These are phyloP conservation scores for Cladosporium halotolerans DNA, from an alignment of 2,329 filamentous ascomycete genomes.

Conservation along the genomic window DNA sequence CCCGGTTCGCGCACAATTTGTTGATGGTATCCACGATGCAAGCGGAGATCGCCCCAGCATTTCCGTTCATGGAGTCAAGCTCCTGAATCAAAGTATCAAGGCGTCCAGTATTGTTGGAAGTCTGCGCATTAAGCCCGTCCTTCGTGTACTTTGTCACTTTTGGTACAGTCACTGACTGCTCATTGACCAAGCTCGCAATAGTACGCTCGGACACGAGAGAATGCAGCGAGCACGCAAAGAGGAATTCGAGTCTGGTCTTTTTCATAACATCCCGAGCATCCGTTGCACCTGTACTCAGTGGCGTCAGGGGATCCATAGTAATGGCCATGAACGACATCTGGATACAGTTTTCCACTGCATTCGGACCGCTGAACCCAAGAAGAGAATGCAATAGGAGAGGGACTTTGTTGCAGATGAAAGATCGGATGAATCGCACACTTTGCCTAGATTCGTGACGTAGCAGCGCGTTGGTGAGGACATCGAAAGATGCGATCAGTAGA, in stretches of 20 bases:
- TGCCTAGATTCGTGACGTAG: conserved; percentile 59
- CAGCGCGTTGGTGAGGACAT: conserved; percentile 79
- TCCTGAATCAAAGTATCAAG: conserved; percentile 72
- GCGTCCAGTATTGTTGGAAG: conserved; percentile 66
- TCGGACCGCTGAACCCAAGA: conserved; percentile 51
- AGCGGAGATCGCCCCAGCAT: conserved; percentile 76
- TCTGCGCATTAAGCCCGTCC: conserved; percentile 71
- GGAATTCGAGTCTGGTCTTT: conserved; percentile 71
- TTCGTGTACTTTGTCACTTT: conserved; percentile 69
- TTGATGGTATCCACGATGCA: conserved; percentile 50
- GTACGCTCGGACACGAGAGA: conserved; percentile 71
- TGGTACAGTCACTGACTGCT: conserved; percentile 72
- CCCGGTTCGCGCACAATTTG: conserved; percentile 63
- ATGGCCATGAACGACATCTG: conserved; percentile 59
- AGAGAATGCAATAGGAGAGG: conserved; percentile 56
- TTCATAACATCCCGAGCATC: conserved; percentile 52
- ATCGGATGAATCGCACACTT: conserved; percentile 67
- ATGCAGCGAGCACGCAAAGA: conserved; percentile 85
- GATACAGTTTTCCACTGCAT: conserved; percentile 58
- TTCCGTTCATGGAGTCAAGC: conserved; percentile 84
- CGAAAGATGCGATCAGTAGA: conserved; percentile 81
- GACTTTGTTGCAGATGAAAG: conserved; percentile 74
- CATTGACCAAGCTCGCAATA: conserved; percentile 74
- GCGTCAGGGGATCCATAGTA: conserved; percentile 61
- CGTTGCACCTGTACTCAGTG: conserved; percentile 54